Base-by-base conservation (phyloP, 805 yeast genomes). In the Kuraishia ogatae region DNA sequence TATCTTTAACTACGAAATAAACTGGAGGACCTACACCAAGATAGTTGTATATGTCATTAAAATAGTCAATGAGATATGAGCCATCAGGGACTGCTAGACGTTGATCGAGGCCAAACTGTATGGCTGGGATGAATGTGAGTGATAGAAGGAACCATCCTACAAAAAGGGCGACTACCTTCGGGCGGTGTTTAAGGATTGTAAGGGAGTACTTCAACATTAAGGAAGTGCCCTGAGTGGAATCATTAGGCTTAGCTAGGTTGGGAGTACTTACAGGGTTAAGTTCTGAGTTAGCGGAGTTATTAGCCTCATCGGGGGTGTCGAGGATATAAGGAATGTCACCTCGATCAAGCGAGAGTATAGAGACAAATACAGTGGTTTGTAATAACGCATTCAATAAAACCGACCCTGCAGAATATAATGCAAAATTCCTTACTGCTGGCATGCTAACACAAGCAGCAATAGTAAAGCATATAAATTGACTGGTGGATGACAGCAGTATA, bases 381-480 rank as follows among this genome's bases (percentile, higher is more conserved):
- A 93, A 72, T 0, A 82, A 49, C 1, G 93, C 84, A 66, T 93
- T 92, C 61, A 89, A 72, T 5, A 87, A 63, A 2, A 93, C 85
- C 0, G 98, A 93, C 19, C 90, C 87, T 0, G 97, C 92, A 6
- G 96, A 89, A 64, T 89, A 94, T 15, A 87, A 69, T 0, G 99
- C 97, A 75, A 93, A 93, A 68, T 92, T 94, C 59, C 86, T 79
- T 20, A 93, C 98, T 0, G 98, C 98, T 1, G 98, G 98, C 97
- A 94, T 94, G 13, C 85, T 78, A 6, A 94, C 97, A 3, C 76
- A 68, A 0, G 96, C 76, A 0, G 97, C 97, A 48, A 93, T 71
- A 7, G 82, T 69, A 63, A 93, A 91, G 63, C 96, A 88, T 8
- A 83, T 73, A n/a, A 85, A 75, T 63, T 94, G 97, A 50, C 92